Evolutionary conservation across 176 grass and related monocot species (phyloP).

Genomic region (Lolium perenne): DNA sequence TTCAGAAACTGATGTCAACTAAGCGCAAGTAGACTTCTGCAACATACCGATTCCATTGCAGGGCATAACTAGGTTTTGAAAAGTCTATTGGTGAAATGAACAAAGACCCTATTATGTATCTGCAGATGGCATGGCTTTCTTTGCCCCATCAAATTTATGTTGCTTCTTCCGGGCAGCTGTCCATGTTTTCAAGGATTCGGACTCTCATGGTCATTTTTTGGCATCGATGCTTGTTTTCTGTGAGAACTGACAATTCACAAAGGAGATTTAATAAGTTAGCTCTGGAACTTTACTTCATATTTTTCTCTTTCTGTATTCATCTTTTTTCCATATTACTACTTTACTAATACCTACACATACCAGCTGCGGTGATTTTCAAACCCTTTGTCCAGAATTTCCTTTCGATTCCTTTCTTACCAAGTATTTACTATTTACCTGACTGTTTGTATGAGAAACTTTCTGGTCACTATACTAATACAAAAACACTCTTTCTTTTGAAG

Average conservation of each 20-base stretch:
- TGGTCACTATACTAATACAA: not conserved
- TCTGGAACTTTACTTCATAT: not conserved
- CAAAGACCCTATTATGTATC: constrained; percentile 54
- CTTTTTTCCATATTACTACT: not conserved
- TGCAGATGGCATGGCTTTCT: constrained; percentile 57
- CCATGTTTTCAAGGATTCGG: not conserved
- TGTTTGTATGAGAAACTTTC: not conserved
- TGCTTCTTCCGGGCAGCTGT: not conserved
- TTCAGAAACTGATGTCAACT: constrained; percentile 39
- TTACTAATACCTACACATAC: not conserved
- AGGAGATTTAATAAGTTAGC: not conserved
- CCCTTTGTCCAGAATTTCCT: not conserved
- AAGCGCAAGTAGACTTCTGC: constrained; percentile 45
- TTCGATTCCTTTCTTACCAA: not conserved
- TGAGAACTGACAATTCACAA: not conserved
- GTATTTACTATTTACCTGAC: not conserved
- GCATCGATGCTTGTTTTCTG: not conserved
- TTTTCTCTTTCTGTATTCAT: not conserved
- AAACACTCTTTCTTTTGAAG: not conserved
- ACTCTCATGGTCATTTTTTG: not conserved
- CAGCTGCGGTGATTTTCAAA: not conserved
- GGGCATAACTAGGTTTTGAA: constrained; percentile 70
- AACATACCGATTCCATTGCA: constrained; percentile 48
- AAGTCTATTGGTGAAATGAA: constrained; percentile 39
- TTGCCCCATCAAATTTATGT: constrained; percentile 6